Evolutionary conservation across 2,329 filamentous ascomycete genomes (phyloP).

Genomic region (Phyllosticta capitalensis): DNA sequence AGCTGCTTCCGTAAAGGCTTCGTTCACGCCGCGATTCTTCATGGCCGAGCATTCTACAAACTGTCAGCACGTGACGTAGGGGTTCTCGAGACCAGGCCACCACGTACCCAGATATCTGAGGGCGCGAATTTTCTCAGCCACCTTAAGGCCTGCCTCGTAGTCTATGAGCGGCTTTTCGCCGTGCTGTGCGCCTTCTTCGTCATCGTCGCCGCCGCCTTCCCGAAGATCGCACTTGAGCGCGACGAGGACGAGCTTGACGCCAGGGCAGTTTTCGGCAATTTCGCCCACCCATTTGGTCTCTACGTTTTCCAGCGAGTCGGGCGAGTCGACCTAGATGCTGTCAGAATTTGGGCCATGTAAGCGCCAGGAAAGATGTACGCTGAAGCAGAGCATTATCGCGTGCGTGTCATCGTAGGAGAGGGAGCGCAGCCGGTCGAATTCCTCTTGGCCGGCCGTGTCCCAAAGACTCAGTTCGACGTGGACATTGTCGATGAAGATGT

Average conservation of each 20-base stretch:
- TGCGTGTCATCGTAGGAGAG: constrained; percentile 98
- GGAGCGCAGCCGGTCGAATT: constrained; percentile 92
- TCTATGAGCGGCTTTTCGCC: constrained; percentile 59
- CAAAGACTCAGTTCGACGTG: constrained; percentile 96
- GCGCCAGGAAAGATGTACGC: constrained; percentile 27
- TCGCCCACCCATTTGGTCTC: constrained; percentile 98
- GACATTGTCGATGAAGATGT: constrained; percentile 95
- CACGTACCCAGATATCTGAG: constrained; percentile 71
- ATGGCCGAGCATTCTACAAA: constrained; percentile 89
- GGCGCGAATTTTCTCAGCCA: constrained; percentile 83
- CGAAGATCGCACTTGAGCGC: constrained; percentile 95
- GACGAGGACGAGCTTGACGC: constrained; percentile 88
- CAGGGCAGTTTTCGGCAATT: constrained; percentile 94
- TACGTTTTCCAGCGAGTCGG: constrained; percentile 94
- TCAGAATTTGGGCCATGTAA: neutral
- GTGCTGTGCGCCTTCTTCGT: constrained; percentile 46
- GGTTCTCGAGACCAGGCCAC: neutral
- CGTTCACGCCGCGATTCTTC: constrained; percentile 95
- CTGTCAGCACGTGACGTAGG: constrained; percentile 5
- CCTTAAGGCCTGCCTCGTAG: constrained; percentile 85
- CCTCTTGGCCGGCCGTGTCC: constrained; percentile 98
- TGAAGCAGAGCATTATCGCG: constrained; percentile 98
- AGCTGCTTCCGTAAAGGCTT: constrained; percentile 95
- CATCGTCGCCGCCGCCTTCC: constrained; percentile 56
- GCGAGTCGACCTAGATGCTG: constrained; percentile 62